These are phyloP conservation scores for Lindgomyces ingoldianus DNA, from an alignment of 495 filamentous ascomycete genomes.

Conservation along the genomic window DNA sequence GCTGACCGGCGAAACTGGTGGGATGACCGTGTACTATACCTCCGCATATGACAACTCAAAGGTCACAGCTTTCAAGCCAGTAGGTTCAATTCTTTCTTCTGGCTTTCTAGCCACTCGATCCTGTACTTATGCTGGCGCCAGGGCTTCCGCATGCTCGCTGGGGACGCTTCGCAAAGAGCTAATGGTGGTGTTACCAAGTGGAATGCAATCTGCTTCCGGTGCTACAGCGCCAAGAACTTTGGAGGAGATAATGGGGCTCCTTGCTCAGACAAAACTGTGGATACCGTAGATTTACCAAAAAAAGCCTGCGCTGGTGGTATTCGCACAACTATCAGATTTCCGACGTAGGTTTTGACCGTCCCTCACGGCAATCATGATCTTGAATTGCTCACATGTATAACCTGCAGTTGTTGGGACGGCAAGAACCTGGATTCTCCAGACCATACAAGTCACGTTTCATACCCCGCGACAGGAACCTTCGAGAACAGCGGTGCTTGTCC, in stretches of 20 bases:
- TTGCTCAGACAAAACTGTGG: constrained; percentile 20
- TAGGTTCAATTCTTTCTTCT: not conserved
- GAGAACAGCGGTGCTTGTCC: constrained; percentile 22
- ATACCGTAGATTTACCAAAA: constrained; percentile 20
- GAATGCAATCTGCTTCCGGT: constrained; percentile 30
- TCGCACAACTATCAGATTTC: constrained; percentile 30
- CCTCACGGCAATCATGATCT: not conserved
- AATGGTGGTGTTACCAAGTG: constrained; percentile 3
- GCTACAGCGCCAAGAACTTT: constrained; percentile 26
- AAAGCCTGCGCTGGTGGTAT: constrained; percentile 31
- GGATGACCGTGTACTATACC: constrained; percentile 26
- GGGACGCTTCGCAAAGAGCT: constrained; percentile 15
- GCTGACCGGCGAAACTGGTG: constrained; percentile 13
- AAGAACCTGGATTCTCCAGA: constrained; percentile 22
- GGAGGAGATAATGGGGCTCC: constrained; percentile 28
- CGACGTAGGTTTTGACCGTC: constrained; percentile 17
- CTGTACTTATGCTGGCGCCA: not conserved
- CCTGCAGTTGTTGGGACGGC: constrained; percentile 28
- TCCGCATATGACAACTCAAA: constrained; percentile 4
- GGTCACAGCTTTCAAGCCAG: constrained; percentile 32
- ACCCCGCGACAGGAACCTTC: constrained; percentile 13
- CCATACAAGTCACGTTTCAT: constrained; percentile 23
- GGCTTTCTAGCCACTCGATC: not conserved
- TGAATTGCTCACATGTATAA: not conserved
- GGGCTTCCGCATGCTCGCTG: constrained; percentile 34